A percentile compares a stretch with the other conserved stretches of the same genome.
These are phyloP conservation scores for Cubamyces lactineus DNA, from an alignment of 768 basidiomycete genomes.

Conservation along the genomic window DNA sequence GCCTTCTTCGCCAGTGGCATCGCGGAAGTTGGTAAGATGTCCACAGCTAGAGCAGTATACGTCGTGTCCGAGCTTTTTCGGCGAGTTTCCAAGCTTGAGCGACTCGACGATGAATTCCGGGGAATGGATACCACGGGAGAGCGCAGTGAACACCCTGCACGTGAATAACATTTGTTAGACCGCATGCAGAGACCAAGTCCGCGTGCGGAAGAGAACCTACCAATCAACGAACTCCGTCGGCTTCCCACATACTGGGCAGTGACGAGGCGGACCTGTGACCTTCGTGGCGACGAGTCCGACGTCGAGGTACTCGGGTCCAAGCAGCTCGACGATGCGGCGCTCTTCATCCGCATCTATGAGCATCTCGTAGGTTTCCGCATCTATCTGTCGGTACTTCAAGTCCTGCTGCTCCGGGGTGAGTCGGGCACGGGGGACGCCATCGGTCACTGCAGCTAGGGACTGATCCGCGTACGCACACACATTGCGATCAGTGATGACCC, in stretches of 20 bases:
- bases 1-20: slow-evolving; percentile 8
- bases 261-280: slow-evolving; percentile 5
- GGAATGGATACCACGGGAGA: slow-evolving; percentile 20
- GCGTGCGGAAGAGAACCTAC: neutral
- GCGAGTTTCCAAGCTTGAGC: slow-evolving; percentile 13
- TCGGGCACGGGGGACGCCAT: neutral
- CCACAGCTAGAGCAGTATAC: slow-evolving; percentile 27
- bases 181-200: too few relatives aligned
- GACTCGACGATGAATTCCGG: slow-evolving; percentile 22
- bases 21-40: slow-evolving; percentile 11
- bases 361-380: neutral
- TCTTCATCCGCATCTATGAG: slow-evolving; percentile 17
- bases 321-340: slow-evolving; percentile 10
- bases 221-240: slow-evolving; percentile 25
- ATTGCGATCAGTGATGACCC: too few relatives aligned
- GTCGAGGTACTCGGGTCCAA: slow-evolving; percentile 16
- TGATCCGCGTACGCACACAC: neutral
- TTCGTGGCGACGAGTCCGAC: slow-evolving; percentile 2
- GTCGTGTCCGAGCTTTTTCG: slow-evolving; percentile 22
- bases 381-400: neutral
- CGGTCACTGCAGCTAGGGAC: neutral
- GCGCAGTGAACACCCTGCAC: slow-evolving; percentile 21
- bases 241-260: slow-evolving; percentile 21
- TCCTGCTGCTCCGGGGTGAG: neutral
- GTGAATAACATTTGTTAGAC: neutral